phyloP scores from a whole-genome alignment of 306 rosid species.

The Nissolia schottii region DNA sequence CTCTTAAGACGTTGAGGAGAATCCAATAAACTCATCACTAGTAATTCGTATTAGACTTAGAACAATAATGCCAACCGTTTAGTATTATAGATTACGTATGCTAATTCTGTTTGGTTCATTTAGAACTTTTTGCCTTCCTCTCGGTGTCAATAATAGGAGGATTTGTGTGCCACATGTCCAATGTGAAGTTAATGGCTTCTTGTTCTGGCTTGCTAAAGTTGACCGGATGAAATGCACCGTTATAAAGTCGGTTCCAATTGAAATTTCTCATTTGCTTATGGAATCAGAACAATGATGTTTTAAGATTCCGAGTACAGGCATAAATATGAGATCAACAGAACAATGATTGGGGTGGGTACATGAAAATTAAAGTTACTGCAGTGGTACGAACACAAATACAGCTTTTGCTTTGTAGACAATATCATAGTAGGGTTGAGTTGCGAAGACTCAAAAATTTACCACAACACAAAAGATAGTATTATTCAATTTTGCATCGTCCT shows the following conservation, averaged over 20 bases:
- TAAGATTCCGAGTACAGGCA: background rate
- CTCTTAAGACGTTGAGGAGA: constrained; percentile 4
- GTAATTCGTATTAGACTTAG: background rate
- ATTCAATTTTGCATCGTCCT: background rate
- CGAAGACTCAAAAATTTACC: background rate
- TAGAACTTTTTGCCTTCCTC: background rate
- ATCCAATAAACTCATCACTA: constrained; percentile 12
- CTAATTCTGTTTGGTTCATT: background rate
- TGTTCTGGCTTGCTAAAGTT: constrained; percentile 9
- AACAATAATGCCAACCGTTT: background rate
- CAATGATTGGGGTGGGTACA: background rate
- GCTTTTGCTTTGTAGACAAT: background rate
- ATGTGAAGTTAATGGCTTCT: constrained; percentile 7
- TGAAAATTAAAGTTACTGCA: background rate
- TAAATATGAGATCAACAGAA: background rate
- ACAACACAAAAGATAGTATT: background rate
- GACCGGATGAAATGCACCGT: constrained; percentile 20
- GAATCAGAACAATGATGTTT: background rate
- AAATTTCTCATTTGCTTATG: constrained; percentile 18
- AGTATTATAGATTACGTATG: background rate
- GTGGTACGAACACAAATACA: background rate
- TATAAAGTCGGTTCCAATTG: constrained; percentile 19
- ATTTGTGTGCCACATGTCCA: constrained; percentile 24
- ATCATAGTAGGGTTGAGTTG: background rate
- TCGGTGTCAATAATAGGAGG: background rate